Evolutionary conservation across 192 early-diverging fungal species (phyloP).

Genomic region (Coemansia sp.): DNA sequence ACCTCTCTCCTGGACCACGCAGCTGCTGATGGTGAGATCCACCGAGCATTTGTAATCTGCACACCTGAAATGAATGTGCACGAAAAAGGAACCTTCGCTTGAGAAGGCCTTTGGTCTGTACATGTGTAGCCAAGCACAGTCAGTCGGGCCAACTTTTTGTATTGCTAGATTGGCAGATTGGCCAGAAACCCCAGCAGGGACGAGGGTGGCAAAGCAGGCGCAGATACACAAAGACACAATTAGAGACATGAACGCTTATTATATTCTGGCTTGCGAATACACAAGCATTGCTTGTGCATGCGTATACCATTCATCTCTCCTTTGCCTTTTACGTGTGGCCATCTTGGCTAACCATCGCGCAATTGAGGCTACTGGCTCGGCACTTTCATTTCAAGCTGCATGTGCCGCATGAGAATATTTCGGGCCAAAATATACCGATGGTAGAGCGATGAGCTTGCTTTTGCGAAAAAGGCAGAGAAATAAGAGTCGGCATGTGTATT

Average conservation of each 20-base stretch:
- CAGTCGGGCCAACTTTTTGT: neutral
- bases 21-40: neutral
- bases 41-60: neutral
- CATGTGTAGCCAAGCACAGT: neutral
- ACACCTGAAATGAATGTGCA: neutral
- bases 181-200: neutral
- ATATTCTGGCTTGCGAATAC: constrained; percentile 2
- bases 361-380: neutral
- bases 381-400: constrained; percentile 1
- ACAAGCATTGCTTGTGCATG: constrained; percentile 12
- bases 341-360: neutral
- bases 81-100: neutral
- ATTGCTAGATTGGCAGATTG: neutral
- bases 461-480: too few species aligned
- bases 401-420: neutral
- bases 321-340: neutral
- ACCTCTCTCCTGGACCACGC: neutral
- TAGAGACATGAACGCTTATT: neutral
- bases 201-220: neutral
- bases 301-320: neutral
- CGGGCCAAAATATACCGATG: neutral
- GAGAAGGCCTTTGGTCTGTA: neutral
- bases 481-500: too few species aligned
- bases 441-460: neutral
- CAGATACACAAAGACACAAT: constrained; percentile 3